phyloP scores from a whole-genome alignment of 306 rosid genomes.

The Ochetophila trinervis region DNA sequence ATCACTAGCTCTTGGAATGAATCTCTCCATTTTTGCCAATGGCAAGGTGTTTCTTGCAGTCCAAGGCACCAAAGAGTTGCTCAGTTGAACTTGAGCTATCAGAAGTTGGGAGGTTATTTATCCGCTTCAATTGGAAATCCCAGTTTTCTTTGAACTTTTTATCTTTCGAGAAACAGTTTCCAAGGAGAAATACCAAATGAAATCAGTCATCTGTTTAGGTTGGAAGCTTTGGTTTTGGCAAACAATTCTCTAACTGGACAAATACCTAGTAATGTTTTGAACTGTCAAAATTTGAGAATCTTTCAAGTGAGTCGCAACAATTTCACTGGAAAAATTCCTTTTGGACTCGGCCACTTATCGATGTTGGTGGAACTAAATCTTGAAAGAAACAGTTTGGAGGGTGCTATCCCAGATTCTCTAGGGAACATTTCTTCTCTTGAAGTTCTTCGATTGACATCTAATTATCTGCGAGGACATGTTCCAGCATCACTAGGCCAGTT shows the following conservation, averaged over 20 bases:
- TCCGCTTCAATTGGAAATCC: constrained; percentile 14
- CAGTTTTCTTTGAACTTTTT: constrained; percentile 6
- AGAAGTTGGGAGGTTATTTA: constrained; percentile 3
- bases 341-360: constrained; percentile 6
- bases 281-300: background rate
- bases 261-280: constrained; percentile 7
- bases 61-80: background rate
- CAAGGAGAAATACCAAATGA: background rate
- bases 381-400: constrained; percentile 12
- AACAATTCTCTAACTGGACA: constrained; percentile 16
- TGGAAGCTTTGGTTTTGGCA: background rate
- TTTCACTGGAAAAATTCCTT: constrained; percentile 9
- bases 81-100: constrained; percentile 4
- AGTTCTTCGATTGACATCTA: background rate
- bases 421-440: constrained; percentile 7
- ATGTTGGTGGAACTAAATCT: constrained; percentile 8
- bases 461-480: background rate
- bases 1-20: background rate
- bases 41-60: constrained; percentile 1
- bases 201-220: constrained; percentile 14
- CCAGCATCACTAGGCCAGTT: background rate
- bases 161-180: constrained; percentile 7
- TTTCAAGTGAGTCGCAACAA: constrained; percentile 5
- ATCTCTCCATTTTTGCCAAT: constrained; percentile 1
- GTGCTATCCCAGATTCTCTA: background rate